Evolutionary conservation across 2,329 filamentous ascomycete species (phyloP).

Genomic region (Raffaelea albimanens): DNA sequence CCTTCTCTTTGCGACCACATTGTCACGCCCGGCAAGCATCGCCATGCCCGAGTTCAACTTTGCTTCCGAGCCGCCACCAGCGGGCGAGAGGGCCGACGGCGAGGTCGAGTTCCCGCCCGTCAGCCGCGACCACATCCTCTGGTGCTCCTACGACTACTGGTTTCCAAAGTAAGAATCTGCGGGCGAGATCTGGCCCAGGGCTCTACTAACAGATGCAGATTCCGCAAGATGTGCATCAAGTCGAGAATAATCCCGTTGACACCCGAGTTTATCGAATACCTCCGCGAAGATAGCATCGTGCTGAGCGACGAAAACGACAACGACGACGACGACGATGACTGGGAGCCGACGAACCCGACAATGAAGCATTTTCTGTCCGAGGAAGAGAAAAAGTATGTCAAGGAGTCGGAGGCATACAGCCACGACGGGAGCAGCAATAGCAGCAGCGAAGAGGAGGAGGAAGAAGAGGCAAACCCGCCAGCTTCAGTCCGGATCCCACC

Average conservation of each 20-base stretch:
- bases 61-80: conserved; percentile 8
- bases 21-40: too few species aligned
- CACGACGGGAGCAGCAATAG: conserved; percentile 18
- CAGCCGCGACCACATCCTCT: conserved; percentile 76
- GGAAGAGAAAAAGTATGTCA: conserved; percentile 25
- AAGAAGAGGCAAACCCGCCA: conserved; percentile 38
- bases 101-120: conserved; percentile 69
- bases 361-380: conserved; percentile 25
- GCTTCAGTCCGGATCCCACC: conserved; percentile 28
- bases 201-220: too few species aligned
- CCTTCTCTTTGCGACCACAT: too few species aligned
- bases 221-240: conserved; percentile 73
- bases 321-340: conserved; percentile 49
- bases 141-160: conserved; percentile 93
- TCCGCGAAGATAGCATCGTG: conserved; percentile 86
- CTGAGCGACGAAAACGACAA: conserved; percentile 55
- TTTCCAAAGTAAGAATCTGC: conserved; percentile 67
- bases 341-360: conserved; percentile 29
- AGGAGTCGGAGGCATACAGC: background rate
- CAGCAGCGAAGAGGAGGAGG: conserved; percentile 39
- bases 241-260: conserved; percentile 75
- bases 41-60: conserved; percentile 23
- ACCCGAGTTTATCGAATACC: conserved; percentile 68
- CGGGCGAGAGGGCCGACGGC: conserved; percentile 4
- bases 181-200: too few species aligned